These are phyloP conservation scores for Argentina anserina DNA, from an alignment of 306 rosid genomes.

Conservation along the genomic window DNA sequence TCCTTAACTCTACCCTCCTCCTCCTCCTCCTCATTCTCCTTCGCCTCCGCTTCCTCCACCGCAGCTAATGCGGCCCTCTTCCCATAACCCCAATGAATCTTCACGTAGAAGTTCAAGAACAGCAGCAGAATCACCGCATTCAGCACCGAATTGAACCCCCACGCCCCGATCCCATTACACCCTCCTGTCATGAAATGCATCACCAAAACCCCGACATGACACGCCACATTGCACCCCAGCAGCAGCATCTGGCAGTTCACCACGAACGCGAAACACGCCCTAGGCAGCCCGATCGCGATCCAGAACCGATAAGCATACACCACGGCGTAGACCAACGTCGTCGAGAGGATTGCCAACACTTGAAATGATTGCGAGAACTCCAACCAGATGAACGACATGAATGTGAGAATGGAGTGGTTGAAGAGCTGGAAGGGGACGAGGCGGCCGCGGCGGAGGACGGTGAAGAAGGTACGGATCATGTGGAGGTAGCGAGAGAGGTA, in stretches of 20 bases:
- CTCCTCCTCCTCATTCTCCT: not conserved
- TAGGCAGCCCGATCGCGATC: slow-evolving; percentile 54
- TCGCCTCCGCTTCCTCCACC: not conserved
- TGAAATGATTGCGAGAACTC: slow-evolving; percentile 88
- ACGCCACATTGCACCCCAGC: slow-evolving; percentile 58
- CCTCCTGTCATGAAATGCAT: slow-evolving; percentile 67
- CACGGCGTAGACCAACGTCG: slow-evolving; percentile 52
- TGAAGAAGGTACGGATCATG: slow-evolving; percentile 59
- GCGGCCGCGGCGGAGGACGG: slow-evolving; percentile 50
- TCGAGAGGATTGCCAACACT: slow-evolving; percentile 67
- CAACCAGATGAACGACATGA: slow-evolving; percentile 66
- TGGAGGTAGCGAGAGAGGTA: slow-evolving; percentile 75
- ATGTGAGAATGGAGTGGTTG: slow-evolving; percentile 63
- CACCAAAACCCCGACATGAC: slow-evolving; percentile 68
- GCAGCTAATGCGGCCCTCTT: not conserved
- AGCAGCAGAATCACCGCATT: slow-evolving; percentile 52
- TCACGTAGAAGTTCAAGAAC: slow-evolving; percentile 58
- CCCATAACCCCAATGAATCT: slow-evolving; percentile 30
- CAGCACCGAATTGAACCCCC: slow-evolving; percentile 64
- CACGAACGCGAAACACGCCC: slow-evolving; percentile 59
- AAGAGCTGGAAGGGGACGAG: slow-evolving; percentile 53
- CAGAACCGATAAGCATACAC: slow-evolving; percentile 71
- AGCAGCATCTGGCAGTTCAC: slow-evolving; percentile 56
- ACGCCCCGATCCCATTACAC: slow-evolving; percentile 85
- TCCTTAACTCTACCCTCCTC: not conserved